phyloP scores from a whole-genome alignment of 768 basidiomycete species.

The Leccinum longicurvipes region DNA sequence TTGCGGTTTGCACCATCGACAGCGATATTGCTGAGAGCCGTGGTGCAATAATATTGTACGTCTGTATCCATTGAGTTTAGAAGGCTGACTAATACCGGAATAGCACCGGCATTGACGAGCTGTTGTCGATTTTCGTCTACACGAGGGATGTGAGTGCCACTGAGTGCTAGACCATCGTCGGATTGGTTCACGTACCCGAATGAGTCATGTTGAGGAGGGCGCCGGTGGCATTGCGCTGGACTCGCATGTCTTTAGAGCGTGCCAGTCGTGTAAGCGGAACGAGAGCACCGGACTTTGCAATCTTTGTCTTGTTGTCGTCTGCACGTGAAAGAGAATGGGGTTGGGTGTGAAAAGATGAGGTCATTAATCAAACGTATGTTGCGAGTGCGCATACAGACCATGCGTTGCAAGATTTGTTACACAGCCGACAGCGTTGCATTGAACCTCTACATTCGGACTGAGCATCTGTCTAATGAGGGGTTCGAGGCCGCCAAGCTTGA shows the following conservation, averaged over 20 bases:
- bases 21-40: conserved; percentile 96
- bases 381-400: conserved; percentile 49
- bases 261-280: conserved; percentile 95
- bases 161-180: background rate
- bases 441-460: conserved; percentile 97
- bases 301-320: conserved; percentile 99
- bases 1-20: conserved; percentile 95
- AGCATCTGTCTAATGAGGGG: conserved; percentile 99
- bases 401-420: conserved; percentile 98
- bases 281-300: conserved; percentile 98
- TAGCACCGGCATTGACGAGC: conserved; percentile 96
- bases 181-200: conserved; percentile 59
- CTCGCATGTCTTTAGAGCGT: conserved; percentile 98
- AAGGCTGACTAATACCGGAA: conserved; percentile 92
- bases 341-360: conserved; percentile 3
- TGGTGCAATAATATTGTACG: conserved; percentile 99
- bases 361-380: background rate
- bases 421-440: conserved; percentile 99
- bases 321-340: conserved; percentile 8
- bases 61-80: conserved; percentile 98
- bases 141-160: conserved; percentile 1
- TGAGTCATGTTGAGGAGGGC: conserved; percentile 99
- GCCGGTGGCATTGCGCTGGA: conserved; percentile 97
- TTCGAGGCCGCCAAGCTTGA: conserved; percentile 95
- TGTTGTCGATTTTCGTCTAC: conserved; percentile 97